phyloP scores from a whole-genome alignment of 257 asterid genomes.

The Solanum habrochaites region DNA sequence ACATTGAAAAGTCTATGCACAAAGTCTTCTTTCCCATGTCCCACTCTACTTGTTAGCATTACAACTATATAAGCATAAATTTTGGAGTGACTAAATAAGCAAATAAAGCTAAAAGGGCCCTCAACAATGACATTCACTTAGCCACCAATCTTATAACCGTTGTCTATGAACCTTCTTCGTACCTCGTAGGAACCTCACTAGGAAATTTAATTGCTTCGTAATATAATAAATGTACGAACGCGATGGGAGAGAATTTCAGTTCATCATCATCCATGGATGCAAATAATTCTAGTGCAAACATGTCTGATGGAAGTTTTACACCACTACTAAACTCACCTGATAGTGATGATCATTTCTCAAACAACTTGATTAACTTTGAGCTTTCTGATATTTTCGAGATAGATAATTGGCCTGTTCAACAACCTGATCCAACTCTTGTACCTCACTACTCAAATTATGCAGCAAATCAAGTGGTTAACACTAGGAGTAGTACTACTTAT shows the following conservation, averaged over 20 bases:
- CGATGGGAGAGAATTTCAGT: neutral
- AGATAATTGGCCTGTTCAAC: slow-evolving; percentile 41
- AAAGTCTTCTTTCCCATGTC: slow-evolving; percentile 34
- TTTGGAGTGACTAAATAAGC: neutral
- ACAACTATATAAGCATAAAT: neutral
- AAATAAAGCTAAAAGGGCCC: neutral
- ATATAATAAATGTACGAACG: slow-evolving; percentile 1
- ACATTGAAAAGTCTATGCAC: slow-evolving; percentile 34
- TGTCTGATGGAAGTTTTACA: slow-evolving; percentile 2
- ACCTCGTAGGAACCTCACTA: slow-evolving; percentile 40
- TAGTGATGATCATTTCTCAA: neutral
- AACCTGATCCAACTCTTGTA: slow-evolving; percentile 17
- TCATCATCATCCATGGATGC: slow-evolving; percentile 36
- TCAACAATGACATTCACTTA: neutral
- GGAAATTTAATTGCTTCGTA: slow-evolving; percentile 11
- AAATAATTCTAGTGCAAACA: slow-evolving; percentile 2
- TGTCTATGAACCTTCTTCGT: slow-evolving; percentile 50
- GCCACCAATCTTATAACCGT: neutral
- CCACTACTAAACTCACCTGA: neutral
- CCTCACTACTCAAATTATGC: slow-evolving; percentile 18
- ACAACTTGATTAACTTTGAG: slow-evolving; percentile 24
- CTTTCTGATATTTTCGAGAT: slow-evolving; percentile 47
- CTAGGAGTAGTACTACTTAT: neutral
- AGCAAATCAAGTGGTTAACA: slow-evolving; percentile 1
- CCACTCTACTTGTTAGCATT: slow-evolving; percentile 20